These are phyloP conservation scores for Tolypocladium guangdongense DNA, from an alignment of 2,329 filamentous ascomycete species.

Conservation along the genomic window DNA sequence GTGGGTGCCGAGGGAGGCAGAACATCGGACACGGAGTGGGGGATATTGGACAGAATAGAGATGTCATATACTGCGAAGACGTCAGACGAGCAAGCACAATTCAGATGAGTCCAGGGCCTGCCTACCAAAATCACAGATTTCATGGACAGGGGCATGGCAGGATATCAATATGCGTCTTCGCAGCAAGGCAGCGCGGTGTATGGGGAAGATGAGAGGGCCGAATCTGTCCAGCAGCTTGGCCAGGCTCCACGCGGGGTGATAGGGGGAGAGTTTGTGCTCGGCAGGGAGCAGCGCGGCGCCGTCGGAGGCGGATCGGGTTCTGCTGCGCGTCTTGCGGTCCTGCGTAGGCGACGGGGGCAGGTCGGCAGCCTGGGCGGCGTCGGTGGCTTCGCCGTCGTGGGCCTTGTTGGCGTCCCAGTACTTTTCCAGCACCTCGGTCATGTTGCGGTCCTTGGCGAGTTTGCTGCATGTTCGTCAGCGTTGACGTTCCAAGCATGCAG, in stretches of 20 bases:
- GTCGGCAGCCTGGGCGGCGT: constrained; percentile 15
- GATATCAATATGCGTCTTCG: constrained; percentile 83
- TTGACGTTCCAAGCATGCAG: not conserved
- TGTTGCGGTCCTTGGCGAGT: constrained; percentile 53
- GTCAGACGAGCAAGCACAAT: constrained; percentile 4
- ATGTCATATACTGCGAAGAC: constrained; percentile 70
- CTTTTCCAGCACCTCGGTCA: constrained; percentile 55
- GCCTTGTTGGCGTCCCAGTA: constrained; percentile 60
- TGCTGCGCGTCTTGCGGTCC: constrained; percentile 33
- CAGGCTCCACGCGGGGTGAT: constrained; percentile 81
- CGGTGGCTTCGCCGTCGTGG: constrained; percentile 24
- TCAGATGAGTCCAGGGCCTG: constrained; percentile 1
- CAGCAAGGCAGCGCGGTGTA: constrained; percentile 77
- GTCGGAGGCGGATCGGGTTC: constrained; percentile 51
- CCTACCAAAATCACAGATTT: constrained; percentile 80
- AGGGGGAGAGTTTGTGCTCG: constrained; percentile 58
- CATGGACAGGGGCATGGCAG: constrained; percentile 73
- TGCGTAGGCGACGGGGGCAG: constrained; percentile 21
- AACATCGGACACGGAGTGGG: constrained; percentile 58
- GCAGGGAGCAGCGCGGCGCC: constrained; percentile 45
- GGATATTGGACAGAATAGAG: constrained; percentile 85
- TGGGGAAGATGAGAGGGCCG: constrained; percentile 82
- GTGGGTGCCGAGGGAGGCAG: constrained; percentile 52
- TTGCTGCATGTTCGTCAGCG: constrained; percentile 22
- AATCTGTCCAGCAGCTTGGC: constrained; percentile 68